Evolutionary conservation across 1,139 yeast genomes (phyloP).

Genomic region (Kodamaea sp.): DNA sequence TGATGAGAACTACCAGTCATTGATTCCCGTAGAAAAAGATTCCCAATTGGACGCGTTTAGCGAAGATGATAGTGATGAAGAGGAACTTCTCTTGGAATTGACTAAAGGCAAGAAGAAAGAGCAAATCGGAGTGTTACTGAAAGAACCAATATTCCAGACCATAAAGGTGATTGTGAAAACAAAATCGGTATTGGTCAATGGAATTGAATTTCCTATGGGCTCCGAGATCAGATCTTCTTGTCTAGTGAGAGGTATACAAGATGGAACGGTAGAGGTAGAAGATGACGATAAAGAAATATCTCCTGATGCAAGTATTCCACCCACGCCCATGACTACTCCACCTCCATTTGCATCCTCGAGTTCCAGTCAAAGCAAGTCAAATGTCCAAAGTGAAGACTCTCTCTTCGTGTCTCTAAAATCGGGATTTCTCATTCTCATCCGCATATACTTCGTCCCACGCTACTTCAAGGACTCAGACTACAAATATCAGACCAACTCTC

Average conservation of each 20-base stretch:
- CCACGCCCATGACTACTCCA: no score
- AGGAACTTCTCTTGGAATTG: constrained; percentile 11
- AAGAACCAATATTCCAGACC: background rate
- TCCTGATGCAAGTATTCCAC: background rate
- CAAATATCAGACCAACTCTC: constrained; percentile 11
- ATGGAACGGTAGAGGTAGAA: constrained; percentile 1
- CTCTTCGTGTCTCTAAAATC: constrained; percentile 43
- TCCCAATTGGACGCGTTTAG: constrained; percentile 42
- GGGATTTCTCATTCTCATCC: constrained; percentile 41
- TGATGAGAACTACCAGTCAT: constrained; percentile 41
- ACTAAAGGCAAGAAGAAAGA: background rate
- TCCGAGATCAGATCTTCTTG: constrained; percentile 41
- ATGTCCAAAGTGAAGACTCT: constrained; percentile 35
- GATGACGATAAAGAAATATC: background rate
- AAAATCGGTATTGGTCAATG: constrained; percentile 38
- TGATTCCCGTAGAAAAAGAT: constrained; percentile 40
- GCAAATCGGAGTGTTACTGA: background rate
- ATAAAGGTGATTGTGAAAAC: constrained; percentile 33
- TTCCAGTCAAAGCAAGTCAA: constrained; percentile 7
- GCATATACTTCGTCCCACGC: constrained; percentile 37
- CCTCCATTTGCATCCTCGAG: constrained; percentile 2
- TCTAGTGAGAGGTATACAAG: constrained; percentile 28
- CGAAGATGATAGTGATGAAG: constrained; percentile 38
- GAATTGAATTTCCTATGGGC: constrained; percentile 33
- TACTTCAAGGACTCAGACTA: constrained; percentile 29